phyloP scores from a whole-genome alignment of 2,329 filamentous ascomycete genomes.

The Epichloe elymi region DNA sequence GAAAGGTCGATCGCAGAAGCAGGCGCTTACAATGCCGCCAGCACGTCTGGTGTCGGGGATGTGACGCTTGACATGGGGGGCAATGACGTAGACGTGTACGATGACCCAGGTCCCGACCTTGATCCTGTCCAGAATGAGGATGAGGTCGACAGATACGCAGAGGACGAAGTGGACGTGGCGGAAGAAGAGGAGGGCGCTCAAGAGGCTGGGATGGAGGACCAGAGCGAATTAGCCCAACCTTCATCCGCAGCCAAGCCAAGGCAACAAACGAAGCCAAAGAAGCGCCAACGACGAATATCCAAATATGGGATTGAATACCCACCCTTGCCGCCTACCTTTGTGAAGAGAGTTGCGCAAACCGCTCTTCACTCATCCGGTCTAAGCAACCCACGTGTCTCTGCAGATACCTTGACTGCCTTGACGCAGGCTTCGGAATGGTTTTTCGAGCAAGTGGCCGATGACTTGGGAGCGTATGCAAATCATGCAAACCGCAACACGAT shows the following conservation, averaged over 20 bases:
- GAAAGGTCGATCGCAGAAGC: not conserved
- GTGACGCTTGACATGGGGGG: conserved; percentile 5
- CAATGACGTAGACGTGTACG: not conserved
- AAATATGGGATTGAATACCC: conserved; percentile 64
- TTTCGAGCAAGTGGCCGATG: conserved; percentile 76
- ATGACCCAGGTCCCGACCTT: not conserved
- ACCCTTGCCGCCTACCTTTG: conserved; percentile 56
- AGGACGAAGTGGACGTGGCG: not conserved
- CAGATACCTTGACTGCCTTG: conserved; percentile 61
- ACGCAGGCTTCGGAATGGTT: conserved; percentile 81
- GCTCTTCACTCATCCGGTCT: conserved; percentile 55
- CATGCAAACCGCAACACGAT: conserved; percentile 78
- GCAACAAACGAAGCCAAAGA: conserved; percentile 10
- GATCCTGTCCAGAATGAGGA: not conserved
- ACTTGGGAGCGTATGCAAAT: conserved; percentile 64
- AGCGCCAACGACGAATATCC: conserved; percentile 39
- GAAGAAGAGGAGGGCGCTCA: not conserved
- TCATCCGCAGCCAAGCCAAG: conserved; percentile 2
- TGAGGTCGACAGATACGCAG: not conserved
- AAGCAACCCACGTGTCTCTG: conserved; percentile 54
- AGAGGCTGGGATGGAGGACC: not conserved
- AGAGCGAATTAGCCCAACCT: not conserved
- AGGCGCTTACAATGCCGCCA: not conserved
- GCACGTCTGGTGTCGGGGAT: conserved; percentile 2
- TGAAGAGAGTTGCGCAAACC: conserved; percentile 60